Conservation (phyloP, 768 basidiomycete species). For the Hirschioporus abietinus region DNA sequence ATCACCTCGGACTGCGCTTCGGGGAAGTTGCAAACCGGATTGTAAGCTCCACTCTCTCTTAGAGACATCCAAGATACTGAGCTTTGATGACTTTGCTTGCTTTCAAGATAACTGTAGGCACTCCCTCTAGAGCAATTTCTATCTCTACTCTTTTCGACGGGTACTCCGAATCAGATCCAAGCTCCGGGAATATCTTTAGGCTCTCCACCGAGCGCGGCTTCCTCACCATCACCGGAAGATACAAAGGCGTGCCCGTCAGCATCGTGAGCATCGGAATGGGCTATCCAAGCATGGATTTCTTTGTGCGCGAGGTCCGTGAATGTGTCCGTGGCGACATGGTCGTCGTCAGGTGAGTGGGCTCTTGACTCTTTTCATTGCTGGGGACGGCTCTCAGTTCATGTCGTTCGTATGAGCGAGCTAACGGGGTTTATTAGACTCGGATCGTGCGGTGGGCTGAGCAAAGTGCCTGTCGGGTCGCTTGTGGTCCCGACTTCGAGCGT, state of each 20-base stretch:
- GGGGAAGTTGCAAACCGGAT: constrained; percentile 82
- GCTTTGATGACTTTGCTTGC: not conserved
- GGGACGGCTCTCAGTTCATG: not conserved
- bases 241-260: constrained; percentile 57
- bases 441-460: constrained; percentile 68
- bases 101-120: constrained; percentile 66
- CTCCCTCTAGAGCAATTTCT: constrained; percentile 56
- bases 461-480: constrained; percentile 71
- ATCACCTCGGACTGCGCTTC: constrained; percentile 69
- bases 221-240: constrained; percentile 64
- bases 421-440: constrained; percentile 51
- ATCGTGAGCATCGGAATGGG: constrained; percentile 85
- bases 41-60: constrained; percentile 32
- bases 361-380: constrained; percentile 7
- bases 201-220: constrained; percentile 73
- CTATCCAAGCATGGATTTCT: constrained; percentile 77
- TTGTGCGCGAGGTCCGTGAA: constrained; percentile 75
- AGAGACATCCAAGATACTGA: constrained; percentile 6
- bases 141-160: constrained; percentile 60
- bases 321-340: constrained; percentile 59
- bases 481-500: constrained; percentile 65
- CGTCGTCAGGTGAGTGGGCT: constrained; percentile 40
- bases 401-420: not conserved
- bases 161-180: not conserved
- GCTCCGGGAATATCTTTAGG: constrained; percentile 49